Conservation (phyloP, 1,284 basidiomycete species). For the Cryptococcus hybrid region DNA sequence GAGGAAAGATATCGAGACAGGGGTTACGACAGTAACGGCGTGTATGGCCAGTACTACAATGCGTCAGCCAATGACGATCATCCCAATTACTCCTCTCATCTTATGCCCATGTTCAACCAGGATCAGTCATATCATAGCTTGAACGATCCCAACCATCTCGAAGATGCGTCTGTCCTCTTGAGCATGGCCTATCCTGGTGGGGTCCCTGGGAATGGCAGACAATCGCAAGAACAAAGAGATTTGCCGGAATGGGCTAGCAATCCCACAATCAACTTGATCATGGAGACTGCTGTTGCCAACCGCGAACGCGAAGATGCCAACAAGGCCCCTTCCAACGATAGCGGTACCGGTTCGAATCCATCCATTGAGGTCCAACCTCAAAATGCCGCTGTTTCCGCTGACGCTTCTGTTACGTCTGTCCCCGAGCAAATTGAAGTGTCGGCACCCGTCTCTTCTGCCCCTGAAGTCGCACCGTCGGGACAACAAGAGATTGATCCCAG, state of each 20-base stretch:
- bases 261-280: conserved; percentile 31
- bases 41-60: conserved; percentile 19
- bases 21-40: conserved; percentile 29
- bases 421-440: background rate
- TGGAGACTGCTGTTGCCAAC: conserved; percentile 19
- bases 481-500: conserved; percentile 7
- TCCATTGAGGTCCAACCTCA: background rate
- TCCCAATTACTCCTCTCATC: conserved; percentile 36
- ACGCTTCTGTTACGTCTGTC: background rate
- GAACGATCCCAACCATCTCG: conserved; percentile 44
- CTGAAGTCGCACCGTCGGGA: background rate
- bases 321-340: too few species aligned
- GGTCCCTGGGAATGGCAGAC: conserved; percentile 16
- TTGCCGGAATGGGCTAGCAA: conserved; percentile 29
- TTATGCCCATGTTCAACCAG: conserved; percentile 42
- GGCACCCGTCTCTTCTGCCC: background rate
- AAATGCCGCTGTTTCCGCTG: background rate
- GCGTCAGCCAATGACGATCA: conserved; percentile 16
- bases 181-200: conserved; percentile 49
- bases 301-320: conserved; percentile 3
- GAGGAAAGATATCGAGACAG: conserved; percentile 24
- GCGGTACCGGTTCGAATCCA: too few species aligned
- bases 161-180: conserved; percentile 48
- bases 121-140: conserved; percentile 25
- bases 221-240: conserved; percentile 11